phyloP scores from a whole-genome alignment of 2,329 filamentous ascomycete genomes.

The Onygenales sp. region DNA sequence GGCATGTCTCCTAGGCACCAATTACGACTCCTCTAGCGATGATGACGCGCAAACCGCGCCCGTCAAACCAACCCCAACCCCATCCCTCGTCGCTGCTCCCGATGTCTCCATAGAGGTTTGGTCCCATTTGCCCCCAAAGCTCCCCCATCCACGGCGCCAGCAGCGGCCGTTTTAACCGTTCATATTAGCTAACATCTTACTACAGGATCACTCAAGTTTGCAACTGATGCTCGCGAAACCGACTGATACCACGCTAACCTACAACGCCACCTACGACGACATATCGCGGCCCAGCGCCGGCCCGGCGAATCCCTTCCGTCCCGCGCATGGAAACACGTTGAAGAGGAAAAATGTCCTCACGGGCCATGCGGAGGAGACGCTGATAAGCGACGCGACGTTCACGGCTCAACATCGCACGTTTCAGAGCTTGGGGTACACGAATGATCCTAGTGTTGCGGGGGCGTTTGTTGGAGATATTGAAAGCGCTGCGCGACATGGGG shows the following conservation, averaged over 20 bases:
- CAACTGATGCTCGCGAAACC: conserved; percentile 44
- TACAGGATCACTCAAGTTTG: conserved; percentile 41
- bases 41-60: conserved; percentile 29
- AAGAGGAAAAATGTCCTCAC: conserved; percentile 80
- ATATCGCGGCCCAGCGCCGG: conserved; percentile 57
- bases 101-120: conserved; percentile 49
- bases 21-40: conserved; percentile 38
- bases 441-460: conserved; percentile 35
- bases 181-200: conserved; percentile 24
- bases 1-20: conserved; percentile 34
- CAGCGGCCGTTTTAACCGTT: not conserved
- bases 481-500: conserved; percentile 35
- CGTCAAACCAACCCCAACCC: conserved; percentile 14
- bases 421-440: conserved; percentile 52
- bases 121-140: conserved; percentile 22
- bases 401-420: conserved; percentile 77
- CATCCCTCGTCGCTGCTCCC: conserved; percentile 38
- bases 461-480: conserved; percentile 40
- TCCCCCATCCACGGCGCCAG: not conserved
- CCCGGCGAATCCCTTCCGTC: conserved; percentile 66
- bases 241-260: conserved; percentile 40
- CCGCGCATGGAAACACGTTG: conserved; percentile 44
- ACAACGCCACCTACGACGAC: conserved; percentile 59
- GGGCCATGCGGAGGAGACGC: conserved; percentile 78
- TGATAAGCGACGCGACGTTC: conserved; percentile 84